phyloP scores from a whole-genome alignment of 2,329 filamentous ascomycete genomes.

The Curvularia sp. region DNA sequence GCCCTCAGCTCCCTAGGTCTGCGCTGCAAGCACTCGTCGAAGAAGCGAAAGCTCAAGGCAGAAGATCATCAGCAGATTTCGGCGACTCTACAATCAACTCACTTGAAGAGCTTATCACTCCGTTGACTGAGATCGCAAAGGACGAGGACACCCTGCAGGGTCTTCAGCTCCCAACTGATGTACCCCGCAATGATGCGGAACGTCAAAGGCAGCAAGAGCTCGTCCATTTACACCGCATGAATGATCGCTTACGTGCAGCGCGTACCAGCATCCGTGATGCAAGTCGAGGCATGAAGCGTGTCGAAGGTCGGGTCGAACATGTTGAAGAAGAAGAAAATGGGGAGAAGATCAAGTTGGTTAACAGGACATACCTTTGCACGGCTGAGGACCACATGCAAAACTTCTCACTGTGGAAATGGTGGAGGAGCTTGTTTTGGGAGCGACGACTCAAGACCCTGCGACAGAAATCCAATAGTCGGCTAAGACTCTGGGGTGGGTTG shows the following conservation, averaged over 20 bases:
- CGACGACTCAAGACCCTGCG: constrained; percentile 27
- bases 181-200: constrained; percentile 51
- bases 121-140: constrained; percentile 27
- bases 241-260: constrained; percentile 50
- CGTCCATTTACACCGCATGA: constrained; percentile 52
- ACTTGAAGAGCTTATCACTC: constrained; percentile 54
- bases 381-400: constrained; percentile 13
- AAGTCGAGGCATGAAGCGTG: constrained; percentile 51
- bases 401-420: constrained; percentile 31
- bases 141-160: constrained; percentile 48
- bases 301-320: constrained; percentile 52
- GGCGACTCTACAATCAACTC: constrained; percentile 59
- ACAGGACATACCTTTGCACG: constrained; percentile 32
- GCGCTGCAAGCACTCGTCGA: constrained; percentile 52
- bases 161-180: constrained; percentile 34
- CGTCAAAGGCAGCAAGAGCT: constrained; percentile 53
- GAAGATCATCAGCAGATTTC: constrained; percentile 36
- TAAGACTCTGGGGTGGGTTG: constrained; percentile 38
- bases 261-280: constrained; percentile 54
- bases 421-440: constrained; percentile 41
- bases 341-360: constrained; percentile 21
- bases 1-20: constrained; percentile 42
- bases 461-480: constrained; percentile 12
- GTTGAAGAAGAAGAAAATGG: constrained; percentile 27
- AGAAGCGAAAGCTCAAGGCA: constrained; percentile 42